Evolutionary conservation across 1,139 yeast species (phyloP), one percentile per base, ranked within the genome.

Genomic region (Geotrichum fermentans): DNA sequence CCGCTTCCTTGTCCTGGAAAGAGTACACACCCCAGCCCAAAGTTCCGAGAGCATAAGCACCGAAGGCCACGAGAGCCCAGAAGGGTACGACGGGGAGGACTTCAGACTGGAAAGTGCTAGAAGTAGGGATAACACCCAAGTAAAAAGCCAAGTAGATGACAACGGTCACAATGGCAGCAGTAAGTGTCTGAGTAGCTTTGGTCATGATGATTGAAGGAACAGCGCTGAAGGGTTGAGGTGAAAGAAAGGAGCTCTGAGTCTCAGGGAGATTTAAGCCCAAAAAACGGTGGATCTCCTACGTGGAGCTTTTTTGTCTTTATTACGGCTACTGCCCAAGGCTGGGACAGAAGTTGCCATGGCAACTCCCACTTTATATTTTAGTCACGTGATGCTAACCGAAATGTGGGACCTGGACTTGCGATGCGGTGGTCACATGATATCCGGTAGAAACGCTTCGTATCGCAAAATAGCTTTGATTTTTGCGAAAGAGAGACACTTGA

Each of bases 1-100:
- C 83, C 49, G 74, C 83, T 57, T 81, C 81, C 67, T 83, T 83
- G 68, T 83, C 88, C 61, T 82, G 81, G 69, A 83, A 81, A 1
- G 88, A 79, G 60, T 73, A 70, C 18, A 83, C 82, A 48, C 86
- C 88, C 73, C 78, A 78, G 36, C 92, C 90, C 53, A 83, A 73
- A 8, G 84, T 77, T 42, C 77, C 83, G 58, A 83, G 73, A n/a
- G 89, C 80, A 61, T 80, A 83, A 18, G 85, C 71, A 29, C 90
- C 90, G 63, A 83, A 83, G 5, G 83, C 61, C 30, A 83, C 86
- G 57, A 83, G 69, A 0, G 72, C 75, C 90, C 90, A 83, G 73
- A 77, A 80, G 46, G 92, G 92, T 52, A 83, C 67, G 61, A 73
- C 74, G 22, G 90, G 90, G 55, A 83, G 68, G 52, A 83, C 75